Percentiles rank a stretch among this genome's conserved stretches.
phyloP scores from a whole-genome alignment of 192 early-diverging fungal genomes.

The Allomyces macrogynus region DNA sequence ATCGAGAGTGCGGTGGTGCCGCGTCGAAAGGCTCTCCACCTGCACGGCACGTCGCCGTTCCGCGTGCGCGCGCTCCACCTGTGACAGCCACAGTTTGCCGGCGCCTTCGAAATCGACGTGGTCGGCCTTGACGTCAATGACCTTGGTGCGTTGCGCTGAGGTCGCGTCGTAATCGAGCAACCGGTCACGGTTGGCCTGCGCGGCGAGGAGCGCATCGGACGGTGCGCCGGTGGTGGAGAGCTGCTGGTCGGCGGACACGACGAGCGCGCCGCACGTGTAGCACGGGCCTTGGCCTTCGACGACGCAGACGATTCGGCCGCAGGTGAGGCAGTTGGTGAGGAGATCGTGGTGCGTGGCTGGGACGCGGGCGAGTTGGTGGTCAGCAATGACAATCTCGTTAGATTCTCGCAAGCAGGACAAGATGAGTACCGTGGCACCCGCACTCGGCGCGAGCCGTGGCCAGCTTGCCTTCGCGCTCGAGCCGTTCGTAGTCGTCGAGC shows the following conservation, averaged over 20 bases:
- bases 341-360: constrained; percentile 18
- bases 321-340: constrained; percentile 25
- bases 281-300: constrained; percentile 25
- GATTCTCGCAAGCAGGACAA: too few relatives aligned
- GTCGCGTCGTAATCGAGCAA: constrained; percentile 23
- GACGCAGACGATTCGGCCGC: constrained; percentile 28
- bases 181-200: constrained; percentile 16
- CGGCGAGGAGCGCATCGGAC: background rate
- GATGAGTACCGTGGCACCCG: background rate
- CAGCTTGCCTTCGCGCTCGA: background rate
- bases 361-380: too few relatives aligned
- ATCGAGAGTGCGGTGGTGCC: background rate
- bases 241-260: constrained; percentile 1
- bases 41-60: background rate
- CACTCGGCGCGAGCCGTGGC: background rate
- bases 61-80: background rate
- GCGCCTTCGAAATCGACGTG: background rate
- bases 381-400: too few relatives aligned
- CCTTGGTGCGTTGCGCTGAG: constrained; percentile 19
- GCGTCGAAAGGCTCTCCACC: background rate
- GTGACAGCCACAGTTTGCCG: background rate
- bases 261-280: constrained; percentile 15
- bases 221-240: constrained; percentile 12
- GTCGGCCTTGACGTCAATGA: constrained; percentile 13
- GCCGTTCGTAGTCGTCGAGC: background rate